phyloP scores from a whole-genome alignment of 163 green algal genomes.

The Chloromonas sp. region DNA sequence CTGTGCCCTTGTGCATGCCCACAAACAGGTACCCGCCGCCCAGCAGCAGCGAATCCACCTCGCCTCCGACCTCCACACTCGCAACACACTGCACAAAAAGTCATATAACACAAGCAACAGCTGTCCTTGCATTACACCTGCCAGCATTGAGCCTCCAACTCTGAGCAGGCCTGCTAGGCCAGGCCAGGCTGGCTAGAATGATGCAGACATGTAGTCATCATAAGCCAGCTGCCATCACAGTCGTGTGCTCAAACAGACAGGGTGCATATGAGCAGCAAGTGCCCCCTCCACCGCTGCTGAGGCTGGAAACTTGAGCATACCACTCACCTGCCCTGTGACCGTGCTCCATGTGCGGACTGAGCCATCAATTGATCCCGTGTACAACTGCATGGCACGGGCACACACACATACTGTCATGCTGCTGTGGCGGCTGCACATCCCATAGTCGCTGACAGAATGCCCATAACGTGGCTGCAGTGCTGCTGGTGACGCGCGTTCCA shows the following conservation, averaged over 20 bases:
- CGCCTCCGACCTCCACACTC: constrained; percentile 56
- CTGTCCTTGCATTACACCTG: not conserved
- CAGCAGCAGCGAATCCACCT: constrained; percentile 61
- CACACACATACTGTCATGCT: not conserved
- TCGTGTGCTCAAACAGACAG: not conserved
- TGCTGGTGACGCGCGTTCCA: not conserved
- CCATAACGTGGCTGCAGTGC: not conserved
- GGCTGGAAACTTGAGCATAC: not conserved
- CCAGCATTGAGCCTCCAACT: not conserved
- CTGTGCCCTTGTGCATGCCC: constrained; percentile 36
- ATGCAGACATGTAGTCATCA: no score
- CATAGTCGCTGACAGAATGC: no score
- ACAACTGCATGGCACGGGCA: not conserved
- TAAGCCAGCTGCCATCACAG: not conserved
- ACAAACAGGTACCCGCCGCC: constrained; percentile 69
- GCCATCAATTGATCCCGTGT: not conserved
- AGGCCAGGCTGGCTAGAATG: not conserved
- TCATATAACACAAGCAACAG: not conserved
- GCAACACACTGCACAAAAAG: constrained; percentile 43
- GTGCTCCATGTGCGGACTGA: not conserved
- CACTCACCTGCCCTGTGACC: not conserved
- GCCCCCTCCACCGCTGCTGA: not conserved
- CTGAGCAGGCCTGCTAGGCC: not conserved
- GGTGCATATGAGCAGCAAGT: not conserved
- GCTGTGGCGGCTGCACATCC: not conserved